These are phyloP conservation scores for Poa annua DNA, from an alignment of 176 grass and related monocot species.

Conservation along the genomic window DNA sequence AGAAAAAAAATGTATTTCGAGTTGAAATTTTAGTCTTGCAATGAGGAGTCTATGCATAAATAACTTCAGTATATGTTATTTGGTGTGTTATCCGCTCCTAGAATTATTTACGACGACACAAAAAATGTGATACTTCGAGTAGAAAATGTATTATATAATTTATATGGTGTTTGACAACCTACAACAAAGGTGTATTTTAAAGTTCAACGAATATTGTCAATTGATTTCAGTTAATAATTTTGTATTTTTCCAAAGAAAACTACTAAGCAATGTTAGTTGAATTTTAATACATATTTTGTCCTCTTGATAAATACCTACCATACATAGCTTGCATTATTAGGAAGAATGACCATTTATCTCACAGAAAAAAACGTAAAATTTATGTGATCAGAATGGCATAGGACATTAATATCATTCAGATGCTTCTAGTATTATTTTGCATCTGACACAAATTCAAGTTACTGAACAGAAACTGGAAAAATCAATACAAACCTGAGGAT, in stretches of 20 bases:
- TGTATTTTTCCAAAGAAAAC: neutral
- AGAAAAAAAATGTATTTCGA: too few relatives aligned
- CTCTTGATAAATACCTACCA: neutral
- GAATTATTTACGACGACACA: neutral
- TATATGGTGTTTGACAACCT: neutral
- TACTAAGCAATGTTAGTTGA: too few relatives aligned
- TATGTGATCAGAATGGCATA: neutral
- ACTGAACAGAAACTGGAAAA: neutral
- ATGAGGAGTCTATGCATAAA: neutral
- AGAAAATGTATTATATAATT: neutral
- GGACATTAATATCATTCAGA: neutral
- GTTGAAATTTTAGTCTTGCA: neutral
- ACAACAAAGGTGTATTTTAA: neutral
- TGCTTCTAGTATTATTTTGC: neutral
- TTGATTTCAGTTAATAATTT: neutral
- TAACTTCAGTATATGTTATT: neutral
- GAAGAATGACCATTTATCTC: neutral
- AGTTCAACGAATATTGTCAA: neutral
- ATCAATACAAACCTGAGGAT: slow-evolving; percentile 41
- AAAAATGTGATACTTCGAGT: neutral
- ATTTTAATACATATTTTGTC: neutral
- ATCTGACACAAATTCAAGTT: neutral
- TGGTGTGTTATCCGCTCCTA: neutral
- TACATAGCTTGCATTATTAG: neutral
- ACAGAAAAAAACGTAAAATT: neutral